A percentile compares a stretch with the other conserved stretches of the same genome.
Evolutionary conservation across 2,329 filamentous ascomycete species (phyloP).

Genomic region (Beauveria sp.): DNA sequence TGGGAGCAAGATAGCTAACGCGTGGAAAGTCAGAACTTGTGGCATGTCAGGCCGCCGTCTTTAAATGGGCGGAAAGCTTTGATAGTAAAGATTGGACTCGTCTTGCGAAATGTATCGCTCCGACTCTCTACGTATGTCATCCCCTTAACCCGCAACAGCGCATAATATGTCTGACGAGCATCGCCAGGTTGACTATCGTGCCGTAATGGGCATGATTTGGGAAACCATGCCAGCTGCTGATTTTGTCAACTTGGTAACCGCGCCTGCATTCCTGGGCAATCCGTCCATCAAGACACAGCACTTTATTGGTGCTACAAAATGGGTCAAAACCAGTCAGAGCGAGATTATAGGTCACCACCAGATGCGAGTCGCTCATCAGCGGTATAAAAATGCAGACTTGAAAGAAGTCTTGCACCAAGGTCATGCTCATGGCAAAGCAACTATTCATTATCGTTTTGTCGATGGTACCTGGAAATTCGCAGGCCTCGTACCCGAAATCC

Average conservation of each 20-base stretch:
- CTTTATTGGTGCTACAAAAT: constrained; percentile 45
- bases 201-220: constrained; percentile 46
- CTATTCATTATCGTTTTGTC: constrained; percentile 49
- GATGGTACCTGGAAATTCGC: constrained; percentile 52
- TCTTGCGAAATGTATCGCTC: constrained; percentile 44
- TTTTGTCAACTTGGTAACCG: constrained; percentile 44
- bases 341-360: constrained; percentile 48
- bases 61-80: constrained; percentile 58
- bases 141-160: too few species aligned
- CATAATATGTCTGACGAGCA: neutral
- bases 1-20: neutral
- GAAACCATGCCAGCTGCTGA: constrained; percentile 47
- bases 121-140: constrained; percentile 28
- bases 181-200: constrained; percentile 19
- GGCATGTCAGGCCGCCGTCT: constrained; percentile 22
- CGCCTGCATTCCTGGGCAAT: constrained; percentile 45
- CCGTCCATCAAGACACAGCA: constrained; percentile 48
- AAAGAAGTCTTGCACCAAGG: constrained; percentile 43
- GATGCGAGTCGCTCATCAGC: constrained; percentile 50
- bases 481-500: constrained; percentile 43
- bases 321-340: constrained; percentile 39
- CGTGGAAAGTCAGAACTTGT: neutral
- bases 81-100: constrained; percentile 36
- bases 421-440: constrained; percentile 47
- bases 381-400: constrained; percentile 40